Evolutionary conservation across 495 filamentous ascomycete genomes (phyloP).

Genomic region (Lophium mytilinum): DNA sequence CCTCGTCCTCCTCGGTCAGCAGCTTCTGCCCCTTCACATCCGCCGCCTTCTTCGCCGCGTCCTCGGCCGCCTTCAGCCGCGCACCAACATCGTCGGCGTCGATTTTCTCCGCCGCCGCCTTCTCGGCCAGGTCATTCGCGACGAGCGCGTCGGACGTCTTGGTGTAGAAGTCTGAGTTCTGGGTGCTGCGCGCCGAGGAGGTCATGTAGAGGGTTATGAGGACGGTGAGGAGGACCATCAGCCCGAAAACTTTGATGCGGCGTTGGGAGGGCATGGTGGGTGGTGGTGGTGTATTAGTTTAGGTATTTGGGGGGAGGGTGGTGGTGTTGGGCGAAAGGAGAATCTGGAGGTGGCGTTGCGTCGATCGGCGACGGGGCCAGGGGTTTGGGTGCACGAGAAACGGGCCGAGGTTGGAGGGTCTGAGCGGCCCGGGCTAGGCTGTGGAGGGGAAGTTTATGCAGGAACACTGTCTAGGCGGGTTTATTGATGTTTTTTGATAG

Average conservation of each 20-base stretch:
- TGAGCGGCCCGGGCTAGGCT: neutral
- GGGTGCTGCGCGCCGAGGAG: slow-evolving; percentile 31
- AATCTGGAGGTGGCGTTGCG: neutral
- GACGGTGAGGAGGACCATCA: slow-evolving; percentile 49
- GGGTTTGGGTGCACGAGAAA: neutral
- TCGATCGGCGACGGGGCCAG: neutral
- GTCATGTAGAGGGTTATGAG: slow-evolving; percentile 59
- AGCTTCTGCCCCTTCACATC: slow-evolving; percentile 48
- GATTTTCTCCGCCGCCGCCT: slow-evolving; percentile 13
- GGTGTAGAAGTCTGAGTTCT: slow-evolving; percentile 45
- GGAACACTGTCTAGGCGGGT: neutral
- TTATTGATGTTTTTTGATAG: neutral
- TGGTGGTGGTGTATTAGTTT: neutral
- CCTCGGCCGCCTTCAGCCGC: slow-evolving; percentile 33
- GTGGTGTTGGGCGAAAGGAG: neutral
- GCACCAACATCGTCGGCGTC: slow-evolving; percentile 29
- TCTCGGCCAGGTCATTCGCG: slow-evolving; percentile 33
- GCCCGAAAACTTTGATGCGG: slow-evolving; percentile 51
- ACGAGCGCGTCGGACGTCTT: slow-evolving; percentile 45
- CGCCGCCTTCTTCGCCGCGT: slow-evolving; percentile 35
- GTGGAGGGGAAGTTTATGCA: neutral
- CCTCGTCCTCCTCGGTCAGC: slow-evolving; percentile 4
- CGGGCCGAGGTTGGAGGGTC: neutral
- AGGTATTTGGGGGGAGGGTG: neutral
- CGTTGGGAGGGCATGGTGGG: slow-evolving; percentile 60